Evolutionary conservation across 805 yeast species (phyloP).

Genomic region (Lachancea sp.): DNA sequence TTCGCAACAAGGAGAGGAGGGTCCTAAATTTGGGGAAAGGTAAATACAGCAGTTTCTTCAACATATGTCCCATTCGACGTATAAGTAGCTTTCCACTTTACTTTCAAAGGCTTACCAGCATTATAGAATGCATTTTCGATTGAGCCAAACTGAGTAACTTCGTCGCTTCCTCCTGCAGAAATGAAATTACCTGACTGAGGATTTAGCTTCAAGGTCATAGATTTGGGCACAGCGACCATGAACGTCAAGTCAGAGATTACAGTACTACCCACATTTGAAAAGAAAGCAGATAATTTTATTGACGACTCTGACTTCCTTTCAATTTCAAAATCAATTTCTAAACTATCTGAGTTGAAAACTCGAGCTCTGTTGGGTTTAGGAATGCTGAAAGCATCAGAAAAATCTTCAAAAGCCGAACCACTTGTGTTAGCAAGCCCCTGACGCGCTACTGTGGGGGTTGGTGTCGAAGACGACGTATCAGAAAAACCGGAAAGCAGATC

Average conservation of each 20-base stretch:
- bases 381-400: constrained; percentile 5
- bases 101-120: constrained; percentile 42
- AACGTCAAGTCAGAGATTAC: constrained; percentile 49
- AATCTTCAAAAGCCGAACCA: constrained; percentile 5
- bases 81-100: constrained; percentile 71
- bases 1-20: not conserved
- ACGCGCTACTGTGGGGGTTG: constrained; percentile 16
- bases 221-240: constrained; percentile 65
- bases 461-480: constrained; percentile 12
- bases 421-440: constrained; percentile 9
- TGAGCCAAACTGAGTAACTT: constrained; percentile 44
- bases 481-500: constrained; percentile 19
- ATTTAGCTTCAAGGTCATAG: constrained; percentile 48
- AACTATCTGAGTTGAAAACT: constrained; percentile 40
- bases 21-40: constrained; percentile 30
- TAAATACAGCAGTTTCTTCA: constrained; percentile 54
- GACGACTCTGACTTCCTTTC: constrained; percentile 34
- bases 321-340: constrained; percentile 46
- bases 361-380: constrained; percentile 19
- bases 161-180: constrained; percentile 42
- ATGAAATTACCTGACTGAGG: constrained; percentile 56
- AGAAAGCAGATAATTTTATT: constrained; percentile 41
- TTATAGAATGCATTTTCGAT: constrained; percentile 34
- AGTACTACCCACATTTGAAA: constrained; percentile 45
- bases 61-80: constrained; percentile 39